phyloP scores from a whole-genome alignment of 768 basidiomycete species.

The Tulasnella sp. region DNA sequence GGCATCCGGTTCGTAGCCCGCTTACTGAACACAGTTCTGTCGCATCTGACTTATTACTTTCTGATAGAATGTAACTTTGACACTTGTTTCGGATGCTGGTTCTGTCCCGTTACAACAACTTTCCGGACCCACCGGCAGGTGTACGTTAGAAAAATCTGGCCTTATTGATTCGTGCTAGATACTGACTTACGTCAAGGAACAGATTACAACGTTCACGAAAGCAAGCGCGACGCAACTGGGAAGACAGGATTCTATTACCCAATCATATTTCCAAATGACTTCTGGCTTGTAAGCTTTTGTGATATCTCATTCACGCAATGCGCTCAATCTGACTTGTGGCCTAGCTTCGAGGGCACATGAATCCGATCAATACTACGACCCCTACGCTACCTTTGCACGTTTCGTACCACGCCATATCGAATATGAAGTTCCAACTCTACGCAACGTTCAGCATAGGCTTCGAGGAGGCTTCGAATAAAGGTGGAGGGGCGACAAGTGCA shows the following conservation, averaged over 20 bases:
- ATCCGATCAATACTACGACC: conserved; percentile 77
- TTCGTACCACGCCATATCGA: conserved; percentile 74
- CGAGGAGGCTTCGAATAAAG: conserved; percentile 47
- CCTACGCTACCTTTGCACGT: conserved; percentile 68
- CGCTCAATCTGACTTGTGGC: not conserved
- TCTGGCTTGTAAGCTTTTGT: conserved; percentile 57
- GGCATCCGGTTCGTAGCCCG: conserved; percentile 51
- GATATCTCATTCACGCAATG: not conserved
- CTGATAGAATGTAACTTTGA: conserved; percentile 72
- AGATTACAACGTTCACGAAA: conserved; percentile 58
- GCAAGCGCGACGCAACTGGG: conserved; percentile 51
- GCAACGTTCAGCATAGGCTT: conserved; percentile 79
- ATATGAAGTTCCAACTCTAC: conserved; percentile 80
- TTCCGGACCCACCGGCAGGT: conserved; percentile 48
- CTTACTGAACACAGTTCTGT: not conserved
- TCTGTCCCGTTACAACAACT: conserved; percentile 44
- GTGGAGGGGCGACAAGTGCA: conserved; percentile 40
- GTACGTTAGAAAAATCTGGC: conserved; percentile 32
- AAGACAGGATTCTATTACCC: conserved; percentile 70
- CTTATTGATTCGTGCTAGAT: conserved; percentile 18
- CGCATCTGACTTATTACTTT: conserved; percentile 2
- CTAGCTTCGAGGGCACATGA: conserved; percentile 53
- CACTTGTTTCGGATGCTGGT: conserved; percentile 64
- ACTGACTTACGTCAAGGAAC: conserved; percentile 2
- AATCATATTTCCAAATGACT: conserved; percentile 86